Evolutionary conservation across 176 grass and related monocot genomes (phyloP), one percentile per base, ranked within the genome.

Genomic region (Paspalum notatum): DNA sequence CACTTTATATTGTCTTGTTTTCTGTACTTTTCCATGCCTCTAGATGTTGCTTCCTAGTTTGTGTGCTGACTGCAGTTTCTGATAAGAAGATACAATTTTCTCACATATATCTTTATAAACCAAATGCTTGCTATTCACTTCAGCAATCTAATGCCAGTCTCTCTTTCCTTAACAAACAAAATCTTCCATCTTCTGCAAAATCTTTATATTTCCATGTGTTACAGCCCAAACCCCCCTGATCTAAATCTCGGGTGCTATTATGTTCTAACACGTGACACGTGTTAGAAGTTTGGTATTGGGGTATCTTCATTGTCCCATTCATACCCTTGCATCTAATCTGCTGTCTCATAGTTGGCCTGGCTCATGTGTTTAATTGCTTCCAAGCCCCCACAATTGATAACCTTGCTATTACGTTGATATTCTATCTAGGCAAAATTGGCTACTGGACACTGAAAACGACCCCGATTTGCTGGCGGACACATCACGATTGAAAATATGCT

Each of bases 1-100:
- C 32, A 32, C 32, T 32, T 32, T 32, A 32, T 32, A 32, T 32
- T 32, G 32, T 66, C 40, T 77, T 10, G 39, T 87, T 78, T 48
- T 17, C 40, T 83, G 56, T 43, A 58, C 77, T 77, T 82, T 69
- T 67, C 39, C 20, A 57, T 66, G 66, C 58, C 57, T 66, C 32
- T 77, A 64, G 42, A 56, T 74, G 74, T 51, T 67, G 51, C 41
- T 77, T 65, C 6, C 27, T 73, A 60, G 43, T 77, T 64, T 65
- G 17, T 42, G 16, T 45, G 48, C 13, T 56, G 59, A 61, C 24
- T 61, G 58, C 24, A 16, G 27, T 32, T 72, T 82, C 43, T 44
- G 48, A 51, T 14, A 12, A 26, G 13, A 44, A 43, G 9, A 53
- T 54, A 41, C 16, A 18, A 2, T n/a, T 75, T 45, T 20, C 50